Percentiles rank a stretch among this genome's conserved stretches.
phyloP scores from a whole-genome alignment of 257 asterid species.

The Primulina eburnea region DNA sequence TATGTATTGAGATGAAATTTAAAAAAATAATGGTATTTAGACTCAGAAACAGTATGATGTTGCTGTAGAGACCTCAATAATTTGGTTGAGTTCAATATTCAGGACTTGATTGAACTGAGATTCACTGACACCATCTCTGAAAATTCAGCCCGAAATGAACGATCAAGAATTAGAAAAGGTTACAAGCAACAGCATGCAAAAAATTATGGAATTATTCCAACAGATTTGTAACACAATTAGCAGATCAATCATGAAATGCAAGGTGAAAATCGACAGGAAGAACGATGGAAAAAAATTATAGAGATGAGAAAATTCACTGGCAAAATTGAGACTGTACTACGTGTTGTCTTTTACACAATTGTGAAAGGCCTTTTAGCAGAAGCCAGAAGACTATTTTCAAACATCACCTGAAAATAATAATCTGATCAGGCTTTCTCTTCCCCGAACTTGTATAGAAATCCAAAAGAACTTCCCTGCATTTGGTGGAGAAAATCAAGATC shows the following conservation, averaged over 20 bases:
- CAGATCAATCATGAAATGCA: not conserved
- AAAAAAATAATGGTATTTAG: not conserved
- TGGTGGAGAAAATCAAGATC: not conserved
- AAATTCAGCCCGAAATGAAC: not conserved
- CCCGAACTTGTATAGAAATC: constrained; percentile 49
- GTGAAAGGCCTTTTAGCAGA: too few relatives aligned
- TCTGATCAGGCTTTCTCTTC: constrained; percentile 45
- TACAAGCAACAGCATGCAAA: not conserved
- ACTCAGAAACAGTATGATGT: not conserved
- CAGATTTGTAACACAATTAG: not conserved
- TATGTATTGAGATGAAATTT: not conserved
- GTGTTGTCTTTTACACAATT: not conserved
- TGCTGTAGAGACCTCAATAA: constrained; percentile 40
- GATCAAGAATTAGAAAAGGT: not conserved
- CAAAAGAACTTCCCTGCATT: constrained; percentile 49
- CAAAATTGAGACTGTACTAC: not conserved
- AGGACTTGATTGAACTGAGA: constrained; percentile 72
- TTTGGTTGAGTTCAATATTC: constrained; percentile 65
- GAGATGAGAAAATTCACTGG: not conserved
- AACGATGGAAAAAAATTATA: not conserved
- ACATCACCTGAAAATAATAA: constrained; percentile 65
- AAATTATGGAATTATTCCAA: not conserved
- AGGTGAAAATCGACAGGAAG: not conserved
- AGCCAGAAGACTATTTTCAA: not conserved
- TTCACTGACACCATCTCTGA: constrained; percentile 77